Evolutionary conservation across 2,329 filamentous ascomycete species (phyloP).

Genomic region (Orbilia ellipsospora): DNA sequence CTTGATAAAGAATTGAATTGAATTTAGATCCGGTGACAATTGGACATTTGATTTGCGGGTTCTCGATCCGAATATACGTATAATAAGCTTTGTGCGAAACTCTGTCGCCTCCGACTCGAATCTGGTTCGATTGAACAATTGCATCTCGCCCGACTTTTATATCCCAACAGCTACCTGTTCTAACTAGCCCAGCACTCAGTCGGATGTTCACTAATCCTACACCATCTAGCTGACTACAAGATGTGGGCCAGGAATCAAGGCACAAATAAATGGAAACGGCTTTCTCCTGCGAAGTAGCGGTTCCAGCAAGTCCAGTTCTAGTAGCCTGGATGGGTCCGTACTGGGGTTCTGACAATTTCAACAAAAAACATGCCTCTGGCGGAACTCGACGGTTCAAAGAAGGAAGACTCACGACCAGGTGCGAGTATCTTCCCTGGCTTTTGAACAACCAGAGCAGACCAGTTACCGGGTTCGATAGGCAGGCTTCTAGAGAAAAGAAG

Average conservation of each 20-base stretch:
- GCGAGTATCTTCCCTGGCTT: conserved; percentile 3
- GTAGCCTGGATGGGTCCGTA: conserved; percentile 5
- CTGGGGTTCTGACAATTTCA: neutral
- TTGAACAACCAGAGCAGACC: neutral
- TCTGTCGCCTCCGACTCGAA: neutral
- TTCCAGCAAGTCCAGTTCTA: neutral
- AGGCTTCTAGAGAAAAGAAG: neutral
- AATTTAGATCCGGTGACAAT: conserved; percentile 17
- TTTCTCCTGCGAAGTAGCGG: neutral
- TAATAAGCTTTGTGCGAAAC: conserved; percentile 38
- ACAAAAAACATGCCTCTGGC: neutral
- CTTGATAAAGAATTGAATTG: neutral
- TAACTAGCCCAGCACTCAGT: conserved; percentile 11
- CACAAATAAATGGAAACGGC: neutral
- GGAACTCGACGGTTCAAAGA: conserved; percentile 33
- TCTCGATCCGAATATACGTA: conserved; percentile 14
- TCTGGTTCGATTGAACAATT: conserved; percentile 10
- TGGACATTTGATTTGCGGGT: conserved; percentile 45
- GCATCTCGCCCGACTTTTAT: neutral
- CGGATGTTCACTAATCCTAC: conserved; percentile 55
- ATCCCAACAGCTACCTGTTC: too few species aligned
- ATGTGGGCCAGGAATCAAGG: conserved; percentile 23
- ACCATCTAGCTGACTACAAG: conserved; percentile 38
- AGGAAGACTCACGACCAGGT: neutral
- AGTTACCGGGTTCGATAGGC: conserved; percentile 35